These are phyloP conservation scores for Diutina sp. DNA, from an alignment of 1,139 yeast genomes.

Conservation along the genomic window DNA sequence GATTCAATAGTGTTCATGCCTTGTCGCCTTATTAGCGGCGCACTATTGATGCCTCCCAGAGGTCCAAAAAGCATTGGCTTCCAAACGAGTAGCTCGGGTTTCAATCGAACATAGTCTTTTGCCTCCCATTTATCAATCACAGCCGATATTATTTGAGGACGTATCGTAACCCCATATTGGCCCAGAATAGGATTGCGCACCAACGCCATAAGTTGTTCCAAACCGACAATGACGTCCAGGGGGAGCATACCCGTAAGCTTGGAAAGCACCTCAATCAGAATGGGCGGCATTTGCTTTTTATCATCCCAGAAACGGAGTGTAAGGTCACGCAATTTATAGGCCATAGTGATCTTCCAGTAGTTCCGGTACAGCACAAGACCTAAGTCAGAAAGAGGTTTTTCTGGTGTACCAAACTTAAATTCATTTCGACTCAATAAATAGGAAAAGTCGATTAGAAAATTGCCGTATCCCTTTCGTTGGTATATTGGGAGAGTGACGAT, in stretches of 20 bases:
- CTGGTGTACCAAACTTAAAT: slow-evolving; percentile 82
- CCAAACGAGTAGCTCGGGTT: slow-evolving; percentile 53
- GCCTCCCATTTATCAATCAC: slow-evolving; percentile 41
- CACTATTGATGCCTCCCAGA: slow-evolving; percentile 64
- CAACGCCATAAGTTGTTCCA: slow-evolving; percentile 64
- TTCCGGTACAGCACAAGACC: slow-evolving; percentile 79
- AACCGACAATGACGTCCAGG: slow-evolving; percentile 77
- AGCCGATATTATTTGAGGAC: slow-evolving; percentile 28
- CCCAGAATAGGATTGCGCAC: slow-evolving; percentile 29
- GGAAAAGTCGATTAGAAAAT: slow-evolving; percentile 77
- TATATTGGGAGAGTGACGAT: slow-evolving; percentile 80
- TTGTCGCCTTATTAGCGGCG: slow-evolving; percentile 23
- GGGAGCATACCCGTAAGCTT: slow-evolving; percentile 74
- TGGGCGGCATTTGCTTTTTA: background rate
- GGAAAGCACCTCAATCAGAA: slow-evolving; percentile 39
- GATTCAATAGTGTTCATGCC: slow-evolving; percentile 39
- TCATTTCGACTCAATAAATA: slow-evolving; percentile 68
- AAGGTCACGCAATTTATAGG: slow-evolving; percentile 15
- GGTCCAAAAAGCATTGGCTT: slow-evolving; percentile 77
- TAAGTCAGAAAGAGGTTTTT: slow-evolving; percentile 79
- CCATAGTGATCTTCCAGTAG: slow-evolving; percentile 69
- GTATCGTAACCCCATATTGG: slow-evolving; percentile 42
- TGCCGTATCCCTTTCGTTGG: slow-evolving; percentile 86
- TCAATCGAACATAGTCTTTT: slow-evolving; percentile 40
- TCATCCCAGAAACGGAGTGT: background rate